Evolutionary conservation across 805 yeast species (phyloP), one percentile per base, ranked within the genome.

Genomic region (Schwanniomyces pseudopolymorphus): DNA sequence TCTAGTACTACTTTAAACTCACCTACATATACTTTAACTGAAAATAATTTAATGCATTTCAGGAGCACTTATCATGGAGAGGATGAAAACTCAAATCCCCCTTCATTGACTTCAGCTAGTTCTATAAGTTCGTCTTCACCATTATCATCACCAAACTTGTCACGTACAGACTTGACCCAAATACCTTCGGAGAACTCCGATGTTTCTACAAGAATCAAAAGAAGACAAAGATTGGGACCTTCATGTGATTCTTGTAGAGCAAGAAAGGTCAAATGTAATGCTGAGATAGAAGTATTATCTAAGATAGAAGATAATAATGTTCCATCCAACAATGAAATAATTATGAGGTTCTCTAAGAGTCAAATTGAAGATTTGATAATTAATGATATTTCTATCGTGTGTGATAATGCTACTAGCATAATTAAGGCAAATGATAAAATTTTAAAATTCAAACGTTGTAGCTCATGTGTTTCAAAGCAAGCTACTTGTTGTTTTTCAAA

Each of bases 201-300:
- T 19, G 5, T 16, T 22, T 9, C 13, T 13, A 13, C 11, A 14
- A 22, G 13, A 17, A 16, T 10, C 4, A 69, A 67, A 54, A 66
- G 77, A 51, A 67, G 89, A 54, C 91, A 85, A 64, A 67, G 92
- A 48, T 70, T 79, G 16, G 90, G 92, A 0, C 90, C 90, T 2
- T 80, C 87, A 35, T 85, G 92, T 63, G 90, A 85, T 60, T 68
- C 78, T 40, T 85, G 92, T 61, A 71, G 90, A 44, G 58, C 78
- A 13, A 74, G 89, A 47, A 85, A 85, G 59, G 85, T 84, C 47
- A 85, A 83, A 63, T 85, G 92, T 66, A 83, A 85, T 61, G 88
- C 91, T 1, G 82, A 75, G 53, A 79, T 84, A 10, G 61, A 65
- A 27, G 68, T 79, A 20, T 48, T 80, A 39, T 55, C 63, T 40